Percentiles rank a stretch among this genome's conserved stretches.
Conservation (phyloP, 805 yeast species). For the Metschnikowia cerradonensis region DNA sequence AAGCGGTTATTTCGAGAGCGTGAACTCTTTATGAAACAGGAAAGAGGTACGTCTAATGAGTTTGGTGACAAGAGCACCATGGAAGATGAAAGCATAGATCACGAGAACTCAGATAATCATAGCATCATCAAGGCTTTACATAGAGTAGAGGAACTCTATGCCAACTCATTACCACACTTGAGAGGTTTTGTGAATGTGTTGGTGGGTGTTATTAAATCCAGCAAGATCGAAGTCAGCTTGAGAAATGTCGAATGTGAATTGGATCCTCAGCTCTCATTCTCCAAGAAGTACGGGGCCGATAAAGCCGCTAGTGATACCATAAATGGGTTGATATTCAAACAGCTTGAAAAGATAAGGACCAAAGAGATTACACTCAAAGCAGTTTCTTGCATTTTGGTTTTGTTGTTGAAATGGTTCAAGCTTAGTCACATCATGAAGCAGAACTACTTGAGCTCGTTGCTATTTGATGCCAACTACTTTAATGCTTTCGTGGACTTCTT, state of each 20-base stretch:
- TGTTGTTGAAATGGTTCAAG: conserved; percentile 74
- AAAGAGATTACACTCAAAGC: conserved; percentile 63
- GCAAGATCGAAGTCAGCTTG: conserved; percentile 35
- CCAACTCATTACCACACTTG: conserved; percentile 47
- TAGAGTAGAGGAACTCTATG: conserved; percentile 61
- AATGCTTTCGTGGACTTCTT: conserved; percentile 29
- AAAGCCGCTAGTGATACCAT: conserved; percentile 4
- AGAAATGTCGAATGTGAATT: conserved; percentile 35
- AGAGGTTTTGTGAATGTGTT: conserved; percentile 63
- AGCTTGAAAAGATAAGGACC: conserved; percentile 53
- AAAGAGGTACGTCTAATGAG: conserved; percentile 47
- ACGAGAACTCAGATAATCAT: conserved; percentile 31
- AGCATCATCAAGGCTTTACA: conserved; percentile 41
- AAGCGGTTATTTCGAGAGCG: conserved; percentile 71
- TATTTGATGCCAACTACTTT: conserved; percentile 69
- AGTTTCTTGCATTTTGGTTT: conserved; percentile 47
- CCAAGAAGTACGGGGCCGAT: conserved; percentile 15
- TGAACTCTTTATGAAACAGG: conserved; percentile 66
- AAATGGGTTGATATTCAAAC: conserved; percentile 28
- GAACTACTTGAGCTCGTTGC: conserved; percentile 65
- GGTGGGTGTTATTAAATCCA: conserved; percentile 58
- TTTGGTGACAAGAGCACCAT: conserved; percentile 9
- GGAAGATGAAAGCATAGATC: conserved; percentile 13
- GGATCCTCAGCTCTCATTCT: conserved; percentile 28
- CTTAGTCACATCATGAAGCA: conserved; percentile 71